Evolutionary conservation across 306 rosid genomes (phyloP).

Genomic region (Quercus aquifolioides): DNA sequence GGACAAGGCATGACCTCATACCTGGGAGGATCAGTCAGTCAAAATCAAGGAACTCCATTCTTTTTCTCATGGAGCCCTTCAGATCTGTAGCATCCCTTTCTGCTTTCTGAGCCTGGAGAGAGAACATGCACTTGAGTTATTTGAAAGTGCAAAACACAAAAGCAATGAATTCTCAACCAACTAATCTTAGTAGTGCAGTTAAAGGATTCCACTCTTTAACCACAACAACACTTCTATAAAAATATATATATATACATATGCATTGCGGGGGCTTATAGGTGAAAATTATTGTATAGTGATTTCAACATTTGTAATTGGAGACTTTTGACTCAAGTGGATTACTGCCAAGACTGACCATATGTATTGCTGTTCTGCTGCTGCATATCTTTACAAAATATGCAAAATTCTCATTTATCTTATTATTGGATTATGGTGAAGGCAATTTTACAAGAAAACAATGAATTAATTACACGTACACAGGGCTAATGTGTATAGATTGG

Average conservation of each 20-base stretch:
- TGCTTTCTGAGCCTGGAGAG: constrained; percentile 41
- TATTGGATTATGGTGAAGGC: too few species aligned
- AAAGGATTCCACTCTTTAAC: neutral
- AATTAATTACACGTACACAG: too few species aligned
- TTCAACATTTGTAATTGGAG: neutral
- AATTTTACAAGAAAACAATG: too few species aligned
- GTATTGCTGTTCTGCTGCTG: too few species aligned
- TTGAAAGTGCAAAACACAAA: neutral
- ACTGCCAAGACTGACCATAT: too few species aligned
- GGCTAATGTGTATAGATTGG: too few species aligned
- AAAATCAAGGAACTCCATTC: constrained; percentile 56
- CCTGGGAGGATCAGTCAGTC: constrained; percentile 21
- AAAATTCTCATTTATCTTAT: too few species aligned
- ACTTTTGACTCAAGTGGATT: too few species aligned
- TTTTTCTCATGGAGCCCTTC: constrained; percentile 46
- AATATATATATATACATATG: neutral
- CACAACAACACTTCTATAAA: neutral
- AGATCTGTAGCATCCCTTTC: constrained; percentile 45
- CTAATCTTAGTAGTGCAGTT: neutral
- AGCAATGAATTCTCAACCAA: neutral
- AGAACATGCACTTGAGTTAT: neutral
- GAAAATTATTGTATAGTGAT: neutral
- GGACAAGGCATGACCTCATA: constrained; percentile 17
- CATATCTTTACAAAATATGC: too few species aligned
- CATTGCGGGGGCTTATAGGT: neutral